Evolutionary conservation across 805 yeast genomes (phyloP), one percentile per base, ranked within the genome.

Genomic region (Deakozyma indianensis): DNA sequence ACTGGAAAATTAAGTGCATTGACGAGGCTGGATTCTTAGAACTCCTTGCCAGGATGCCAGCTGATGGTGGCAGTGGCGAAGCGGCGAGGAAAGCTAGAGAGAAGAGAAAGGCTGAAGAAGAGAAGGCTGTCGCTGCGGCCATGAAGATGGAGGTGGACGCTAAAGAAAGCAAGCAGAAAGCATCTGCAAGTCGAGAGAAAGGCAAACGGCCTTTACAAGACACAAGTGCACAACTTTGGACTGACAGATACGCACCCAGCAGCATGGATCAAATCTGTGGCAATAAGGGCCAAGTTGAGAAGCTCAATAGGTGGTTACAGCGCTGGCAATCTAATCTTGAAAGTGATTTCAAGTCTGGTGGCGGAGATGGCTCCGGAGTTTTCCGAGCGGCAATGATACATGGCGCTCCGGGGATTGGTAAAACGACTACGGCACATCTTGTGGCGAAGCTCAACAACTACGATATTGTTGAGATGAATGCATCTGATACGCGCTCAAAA

Each of bases 321-420:
- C 72, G 75, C 55, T 92, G 97, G 96, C 77, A 76, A 46, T 64
- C 63, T 0, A 73, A 74, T 49, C 66, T 75, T 38, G 74, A 70
- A 49, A 57, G 64, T 15, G 78, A 74, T 1, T 81, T 82, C 61
- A 73, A 73, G 50, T 25, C 46, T 16, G 69, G 78, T 2, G 82
- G 76, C 0, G 64, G 67, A 47, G 86, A 81, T 43, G 85, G 85
- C 1, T 66, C 78, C 2, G 84, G 84, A 2, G 61, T 73, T 9
- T 85, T 68, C 54, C 71, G 96, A 47, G 95, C 98, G 0, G 90
- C 83, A 1, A 70, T 92, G 57, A 74, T 92, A 3, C 80, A 88
- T 18, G 98, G 95, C 56, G 94, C 96, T 1, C 88, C 95, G 0
- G 98, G 98, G 1, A 75, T 86, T 35, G 98, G 98, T 23, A 90